Base-by-base conservation (phyloP, 2,329 filamentous ascomycete genomes). In the Microsporum canis region DNA sequence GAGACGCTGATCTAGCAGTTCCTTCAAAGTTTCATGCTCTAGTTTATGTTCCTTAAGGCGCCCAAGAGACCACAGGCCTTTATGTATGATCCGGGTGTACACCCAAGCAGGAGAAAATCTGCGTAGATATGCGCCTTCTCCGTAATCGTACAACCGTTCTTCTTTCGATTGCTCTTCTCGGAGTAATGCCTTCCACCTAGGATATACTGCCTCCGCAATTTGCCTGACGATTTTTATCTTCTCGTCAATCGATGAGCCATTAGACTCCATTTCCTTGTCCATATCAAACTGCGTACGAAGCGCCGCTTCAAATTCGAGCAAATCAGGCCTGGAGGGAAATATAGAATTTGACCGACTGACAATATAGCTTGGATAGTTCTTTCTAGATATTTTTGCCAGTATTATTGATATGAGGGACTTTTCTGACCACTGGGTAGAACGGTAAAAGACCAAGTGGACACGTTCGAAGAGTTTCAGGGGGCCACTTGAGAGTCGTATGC, bases 401-500 rank as follows among this genome's bases (percentile, higher is more conserved):
- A 99, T 96, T 60, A 97, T 92, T 0, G 91, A 92, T 1, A 90
- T 97, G 12, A 99, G 78, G 0, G 92, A 96, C 72, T 96, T 97
- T 68, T 97, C 92, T 0, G 91, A 95, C 94, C 94, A 99, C 71
- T 96, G 89, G 0, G 90, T 95, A 7, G 91, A 96, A 62, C 92
- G 83, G 72, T 97, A 97, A 72, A 96, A 99, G 33, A 99, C 91
- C 1, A 99, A 77, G 75, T 97, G 94, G 0, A 97, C 91, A 31
- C 94, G 84, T 72, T 96, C 91, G 68, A 99, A 99, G 0, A 99
- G 81, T 68, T 86, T 89, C 64, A 91, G 82, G 0, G 86, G 81
- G 0, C 82, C 75, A 0, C 86, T 75, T 0, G 89, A 89, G 10
- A 99, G 82, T 41, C 92, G 82, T 63, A 97, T 86, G 65, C 91